phyloP scores from a whole-genome alignment of 768 basidiomycete genomes.

The Austroboletus eburneus region DNA sequence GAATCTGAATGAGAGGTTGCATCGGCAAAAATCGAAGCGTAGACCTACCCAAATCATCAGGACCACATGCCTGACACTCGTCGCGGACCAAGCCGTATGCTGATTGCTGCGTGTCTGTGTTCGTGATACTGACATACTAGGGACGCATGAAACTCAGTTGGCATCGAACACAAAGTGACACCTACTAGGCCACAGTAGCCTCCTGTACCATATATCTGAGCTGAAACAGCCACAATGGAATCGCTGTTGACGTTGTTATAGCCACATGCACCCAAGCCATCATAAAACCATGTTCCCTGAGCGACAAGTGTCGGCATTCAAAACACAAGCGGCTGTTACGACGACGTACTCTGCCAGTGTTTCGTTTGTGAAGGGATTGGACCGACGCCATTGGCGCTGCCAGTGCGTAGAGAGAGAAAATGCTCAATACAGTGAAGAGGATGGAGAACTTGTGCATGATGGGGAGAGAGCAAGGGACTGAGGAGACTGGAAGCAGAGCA shows the following conservation, averaged over 20 bases:
- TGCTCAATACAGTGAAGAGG: conserved; percentile 38
- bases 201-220: conserved; percentile 49
- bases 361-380: conserved; percentile 46
- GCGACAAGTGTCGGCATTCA: conserved; percentile 7
- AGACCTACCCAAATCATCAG: conserved; percentile 52
- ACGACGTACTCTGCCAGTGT: conserved; percentile 50
- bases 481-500: background rate
- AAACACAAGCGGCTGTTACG: background rate
- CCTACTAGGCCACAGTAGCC: conserved; percentile 59
- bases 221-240: conserved; percentile 60
- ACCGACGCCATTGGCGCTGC: conserved; percentile 35
- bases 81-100: conserved; percentile 52
- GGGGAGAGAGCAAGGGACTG: background rate
- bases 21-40: background rate
- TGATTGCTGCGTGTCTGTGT: conserved; percentile 48
- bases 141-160: conserved; percentile 9
- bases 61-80: conserved; percentile 53
- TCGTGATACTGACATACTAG: conserved; percentile 59
- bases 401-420: conserved; percentile 38
- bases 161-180: background rate
- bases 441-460: conserved; percentile 20
- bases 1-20: conserved; percentile 4
- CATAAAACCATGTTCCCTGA: conserved; percentile 68
- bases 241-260: conserved; percentile 43
- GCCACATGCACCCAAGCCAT: conserved; percentile 64